These are phyloP conservation scores for Adenanthera pavonina DNA, from an alignment of 306 rosid species.

Conservation along the genomic window DNA sequence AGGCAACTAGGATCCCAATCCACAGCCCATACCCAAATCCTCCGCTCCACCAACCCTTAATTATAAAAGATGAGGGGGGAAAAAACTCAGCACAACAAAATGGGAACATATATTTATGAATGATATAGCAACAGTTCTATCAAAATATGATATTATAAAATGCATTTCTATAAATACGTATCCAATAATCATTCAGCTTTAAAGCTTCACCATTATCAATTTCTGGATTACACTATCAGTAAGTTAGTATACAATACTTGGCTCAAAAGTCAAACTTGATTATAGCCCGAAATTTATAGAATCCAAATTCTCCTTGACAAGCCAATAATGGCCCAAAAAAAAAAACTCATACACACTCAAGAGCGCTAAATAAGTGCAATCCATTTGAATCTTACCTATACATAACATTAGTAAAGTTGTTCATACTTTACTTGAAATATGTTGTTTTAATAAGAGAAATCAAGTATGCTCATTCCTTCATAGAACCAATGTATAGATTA, in stretches of 20 bases:
- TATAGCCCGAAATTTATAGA: background rate
- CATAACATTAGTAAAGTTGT: too few species aligned
- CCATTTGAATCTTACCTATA: too few species aligned
- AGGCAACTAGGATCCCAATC: constrained; percentile 14
- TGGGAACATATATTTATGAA: background rate
- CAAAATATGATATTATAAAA: background rate
- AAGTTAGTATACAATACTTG: background rate
- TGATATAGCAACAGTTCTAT: background rate
- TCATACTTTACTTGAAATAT: too few species aligned
- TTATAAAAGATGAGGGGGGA: background rate
- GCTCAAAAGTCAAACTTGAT: background rate
- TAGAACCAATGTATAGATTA: too few species aligned
- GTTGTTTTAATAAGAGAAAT: too few species aligned
- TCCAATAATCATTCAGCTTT: background rate
- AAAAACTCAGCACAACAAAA: background rate
- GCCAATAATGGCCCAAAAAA: too few species aligned
- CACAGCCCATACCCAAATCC: constrained; percentile 14
- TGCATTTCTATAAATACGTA: too few species aligned
- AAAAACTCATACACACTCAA: too few species aligned
- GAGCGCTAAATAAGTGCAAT: too few species aligned
- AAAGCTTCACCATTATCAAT: background rate
- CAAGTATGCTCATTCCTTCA: too few species aligned
- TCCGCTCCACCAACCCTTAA: constrained; percentile 17
- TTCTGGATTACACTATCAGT: background rate
- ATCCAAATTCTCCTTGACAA: background rate